Conservation (phyloP, 305 asterid species). For the Solanum hybrid region DNA sequence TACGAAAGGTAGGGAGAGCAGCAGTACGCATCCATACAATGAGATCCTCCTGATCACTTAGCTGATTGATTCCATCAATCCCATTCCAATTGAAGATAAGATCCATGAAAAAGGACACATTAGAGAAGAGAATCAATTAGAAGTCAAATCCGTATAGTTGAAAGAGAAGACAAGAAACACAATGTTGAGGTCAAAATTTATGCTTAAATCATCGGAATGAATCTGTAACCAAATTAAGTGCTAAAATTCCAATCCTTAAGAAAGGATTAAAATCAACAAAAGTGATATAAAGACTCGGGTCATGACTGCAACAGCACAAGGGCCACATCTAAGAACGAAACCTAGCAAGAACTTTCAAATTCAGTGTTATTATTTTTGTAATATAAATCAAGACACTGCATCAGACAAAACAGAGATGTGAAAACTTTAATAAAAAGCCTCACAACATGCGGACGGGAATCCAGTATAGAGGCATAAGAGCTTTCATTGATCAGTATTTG, state of each 20-base stretch:
- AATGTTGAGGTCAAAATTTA: background rate
- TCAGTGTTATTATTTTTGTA: background rate
- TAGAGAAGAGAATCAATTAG: background rate
- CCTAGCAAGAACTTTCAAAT: background rate
- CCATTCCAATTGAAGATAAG: constrained; percentile 1
- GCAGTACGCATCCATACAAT: constrained; percentile 82
- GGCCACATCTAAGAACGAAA: background rate
- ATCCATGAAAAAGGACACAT: background rate
- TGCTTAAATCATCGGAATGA: background rate
- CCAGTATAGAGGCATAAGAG: background rate
- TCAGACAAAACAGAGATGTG: background rate
- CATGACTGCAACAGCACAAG: background rate
- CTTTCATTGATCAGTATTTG: background rate
- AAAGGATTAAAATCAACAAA: background rate
- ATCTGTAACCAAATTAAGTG: background rate
- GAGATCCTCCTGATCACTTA: constrained; percentile 75
- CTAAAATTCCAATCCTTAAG: background rate
- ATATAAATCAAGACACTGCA: background rate
- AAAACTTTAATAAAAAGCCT: background rate
- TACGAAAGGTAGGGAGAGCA: constrained; percentile 66
- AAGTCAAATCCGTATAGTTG: background rate
- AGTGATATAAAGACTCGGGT: background rate
- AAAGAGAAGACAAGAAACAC: background rate
- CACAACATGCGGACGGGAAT: background rate
- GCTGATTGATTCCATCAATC: constrained; percentile 35